These are phyloP conservation scores for Stylosanthes scabra DNA, from an alignment of 331 rosid species.

Conservation along the genomic window DNA sequence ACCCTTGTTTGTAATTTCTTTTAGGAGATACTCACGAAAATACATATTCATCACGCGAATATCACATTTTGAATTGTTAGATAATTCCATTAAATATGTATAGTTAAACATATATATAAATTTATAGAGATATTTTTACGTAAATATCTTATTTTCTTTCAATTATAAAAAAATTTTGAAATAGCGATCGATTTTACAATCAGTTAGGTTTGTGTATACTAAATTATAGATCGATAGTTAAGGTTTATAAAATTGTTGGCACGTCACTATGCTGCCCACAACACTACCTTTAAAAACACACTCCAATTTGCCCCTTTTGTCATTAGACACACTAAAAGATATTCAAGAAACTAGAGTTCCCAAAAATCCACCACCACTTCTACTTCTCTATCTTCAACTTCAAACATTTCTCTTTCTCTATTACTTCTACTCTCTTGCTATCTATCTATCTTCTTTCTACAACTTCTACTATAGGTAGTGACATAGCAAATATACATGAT, in stretches of 20 bases:
- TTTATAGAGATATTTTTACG: too few species aligned
- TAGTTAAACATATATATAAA: too few species aligned
- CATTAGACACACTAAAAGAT: constrained; percentile 40
- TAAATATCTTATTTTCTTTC: too few species aligned
- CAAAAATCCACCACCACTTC: constrained; percentile 46
- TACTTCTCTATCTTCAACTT: constrained; percentile 13
- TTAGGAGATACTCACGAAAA: too few species aligned
- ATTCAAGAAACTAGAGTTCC: constrained; percentile 33
- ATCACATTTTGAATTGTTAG: too few species aligned
- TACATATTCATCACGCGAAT: too few species aligned
- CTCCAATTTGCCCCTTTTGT: constrained; percentile 49
- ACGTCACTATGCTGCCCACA: constrained; percentile 25
- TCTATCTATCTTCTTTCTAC: constrained; percentile 14
- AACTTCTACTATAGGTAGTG: not conserved
- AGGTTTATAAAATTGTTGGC: too few species aligned
- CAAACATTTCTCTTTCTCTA: not conserved
- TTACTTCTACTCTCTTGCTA: not conserved
- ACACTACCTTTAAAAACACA: constrained; percentile 48
- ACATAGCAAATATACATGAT: not conserved
- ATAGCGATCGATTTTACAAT: too few species aligned
- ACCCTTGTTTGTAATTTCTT: constrained; percentile 41
- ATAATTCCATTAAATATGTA: too few species aligned
- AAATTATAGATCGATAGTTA: too few species aligned
- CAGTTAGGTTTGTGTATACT: too few species aligned
- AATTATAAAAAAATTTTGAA: too few species aligned